Base-by-base conservation (phyloP, 345 rosid genomes). In the Pelargonium nanum region DNA sequence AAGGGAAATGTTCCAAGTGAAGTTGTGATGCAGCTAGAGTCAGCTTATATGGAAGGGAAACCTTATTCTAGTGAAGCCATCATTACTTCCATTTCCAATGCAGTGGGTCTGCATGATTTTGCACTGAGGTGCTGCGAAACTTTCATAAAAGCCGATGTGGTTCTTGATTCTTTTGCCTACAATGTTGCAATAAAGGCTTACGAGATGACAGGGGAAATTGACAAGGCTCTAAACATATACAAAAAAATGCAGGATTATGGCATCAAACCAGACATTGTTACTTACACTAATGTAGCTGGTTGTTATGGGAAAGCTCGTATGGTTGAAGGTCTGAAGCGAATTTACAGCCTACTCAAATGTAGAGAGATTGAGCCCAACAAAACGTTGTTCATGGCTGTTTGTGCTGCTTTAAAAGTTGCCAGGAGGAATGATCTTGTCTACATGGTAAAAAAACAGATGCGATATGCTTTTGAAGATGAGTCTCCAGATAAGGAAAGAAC, bases 181-280 rank as follows among this genome's bases (percentile, higher is more conserved):
- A 91, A 91, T 73, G 83, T 79, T 24, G 81, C 78, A 13, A 88
- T 91, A 57, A 82, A 85, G 68, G 75, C 80, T 56, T 82, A 79
- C 59, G 80, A 81, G 25, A 78, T 80, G 28, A 59, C 87, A 25
- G 95, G 95, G 53, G 78, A 85, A 34, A 73, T 73, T 48, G 83
- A 85, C 57, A 78, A 70, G 72, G 95, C 98, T 45, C 58, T 91
- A 58, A 84, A 80, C 64, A 26, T 67, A 19, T 83, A 72, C 66
- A 83, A 84, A 96, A 88, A 82, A 63, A 86, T 88, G 92, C 85
- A 81, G 69, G 95, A 88, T n/a, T 73, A 78, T 25, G 90, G 88
- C 24, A 60, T 88, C 48, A 72, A 83, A 55, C 90, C 95, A n/a
- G 98, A 91, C 72, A 20, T 81, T 21, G 80, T 85, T 52, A 88